Base-by-base conservation (phyloP, 495 filamentous ascomycete species). In the Hyaloscypha hepaticicola region DNA sequence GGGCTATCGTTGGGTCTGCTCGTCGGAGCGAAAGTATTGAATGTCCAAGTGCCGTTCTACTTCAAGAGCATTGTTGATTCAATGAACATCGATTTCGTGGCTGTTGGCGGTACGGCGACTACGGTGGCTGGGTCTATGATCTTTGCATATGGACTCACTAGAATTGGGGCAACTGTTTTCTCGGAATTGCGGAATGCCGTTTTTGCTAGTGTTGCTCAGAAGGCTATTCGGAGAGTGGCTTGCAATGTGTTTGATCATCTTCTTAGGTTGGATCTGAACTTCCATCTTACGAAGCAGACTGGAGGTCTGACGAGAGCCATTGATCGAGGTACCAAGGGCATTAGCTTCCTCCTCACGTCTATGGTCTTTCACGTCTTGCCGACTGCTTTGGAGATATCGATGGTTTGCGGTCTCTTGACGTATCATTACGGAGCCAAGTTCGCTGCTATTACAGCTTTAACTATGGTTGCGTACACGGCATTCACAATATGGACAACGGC, bases 341-440 rank as follows among this genome's bases (percentile, higher is more conserved):
- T 99, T 72, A 97, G 92, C 76, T 99, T 98, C 72, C 75, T 98
- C 62, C 81, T 98, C 61, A 96, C 91, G 9, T 97, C 93, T 45
- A 98, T 99, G 95, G 93, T 99, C 38, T 98, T 99, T 72, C 96
- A 98, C 72, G 90, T 99, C 49, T 82, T 98, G 19, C 95, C 95
- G 0, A 98, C 95, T 0, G 92, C 93, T 0, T 75, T 99, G 57
- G 95, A 99, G 75, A 97, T 99, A 57, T 85, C 86, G 51, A 90
- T 99, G 79, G 95, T 99, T 1, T 99, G 95, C 72, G 93, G 96
- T 61, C 97, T 82, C 57, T 69, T 96, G 81, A 97, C 94, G 8
- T 98, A 94, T 74, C 93, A 98, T 75, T 99, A 96, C 73, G 95
- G 95, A 26, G 79, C 85, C 55, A 84, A 92, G 69, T 99, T 97